Percentiles rank a stretch among this genome's conserved stretches.
Conservation (phyloP, 805 yeast genomes). For the Suhomyces xylopsoci region DNA sequence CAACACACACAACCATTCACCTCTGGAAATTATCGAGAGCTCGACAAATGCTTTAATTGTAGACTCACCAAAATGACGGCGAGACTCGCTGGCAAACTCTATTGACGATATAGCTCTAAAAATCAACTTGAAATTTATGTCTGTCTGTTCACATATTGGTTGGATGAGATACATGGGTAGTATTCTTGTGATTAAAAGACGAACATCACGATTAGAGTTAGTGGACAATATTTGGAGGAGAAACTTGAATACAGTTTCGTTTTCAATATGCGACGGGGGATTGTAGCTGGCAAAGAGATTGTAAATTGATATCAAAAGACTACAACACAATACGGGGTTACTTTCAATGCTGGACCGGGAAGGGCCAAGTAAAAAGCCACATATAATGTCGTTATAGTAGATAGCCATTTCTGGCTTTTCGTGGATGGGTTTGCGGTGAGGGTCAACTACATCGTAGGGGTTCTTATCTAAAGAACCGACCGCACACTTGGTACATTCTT, state of each 20-base stretch:
- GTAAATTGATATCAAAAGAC: slow-evolving; percentile 47
- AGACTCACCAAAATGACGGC: slow-evolving; percentile 52
- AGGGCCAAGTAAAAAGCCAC: slow-evolving; percentile 14
- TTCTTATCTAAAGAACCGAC: slow-evolving; percentile 20
- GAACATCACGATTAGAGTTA: slow-evolving; percentile 49
- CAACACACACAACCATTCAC: slow-evolving; percentile 65
- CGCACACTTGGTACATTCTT: slow-evolving; percentile 41
- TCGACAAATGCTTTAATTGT: slow-evolving; percentile 61
- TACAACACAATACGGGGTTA: slow-evolving; percentile 31
- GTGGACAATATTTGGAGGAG: slow-evolving; percentile 37
- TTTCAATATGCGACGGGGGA: slow-evolving; percentile 37
- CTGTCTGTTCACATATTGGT: slow-evolving; percentile 36
- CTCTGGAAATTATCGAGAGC: slow-evolving; percentile 57
- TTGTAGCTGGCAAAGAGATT: slow-evolving; percentile 52
- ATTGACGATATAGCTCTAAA: slow-evolving; percentile 42
- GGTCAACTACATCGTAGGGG: slow-evolving; percentile 21
- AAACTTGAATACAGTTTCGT: slow-evolving; percentile 36
- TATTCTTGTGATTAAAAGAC: slow-evolving; percentile 51
- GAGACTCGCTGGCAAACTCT: slow-evolving; percentile 26
- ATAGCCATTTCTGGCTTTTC: slow-evolving; percentile 21
- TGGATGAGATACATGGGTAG: slow-evolving; percentile 51
- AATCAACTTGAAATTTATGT: slow-evolving; percentile 42
- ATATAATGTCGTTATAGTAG: slow-evolving; percentile 23
- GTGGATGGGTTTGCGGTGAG: slow-evolving; percentile 18
- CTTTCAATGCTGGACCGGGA: slow-evolving; percentile 5